Evolutionary conservation across 306 rosid species (phyloP), one percentile per base, ranked within the genome.

Genomic region (Dicorynia guianensis): DNA sequence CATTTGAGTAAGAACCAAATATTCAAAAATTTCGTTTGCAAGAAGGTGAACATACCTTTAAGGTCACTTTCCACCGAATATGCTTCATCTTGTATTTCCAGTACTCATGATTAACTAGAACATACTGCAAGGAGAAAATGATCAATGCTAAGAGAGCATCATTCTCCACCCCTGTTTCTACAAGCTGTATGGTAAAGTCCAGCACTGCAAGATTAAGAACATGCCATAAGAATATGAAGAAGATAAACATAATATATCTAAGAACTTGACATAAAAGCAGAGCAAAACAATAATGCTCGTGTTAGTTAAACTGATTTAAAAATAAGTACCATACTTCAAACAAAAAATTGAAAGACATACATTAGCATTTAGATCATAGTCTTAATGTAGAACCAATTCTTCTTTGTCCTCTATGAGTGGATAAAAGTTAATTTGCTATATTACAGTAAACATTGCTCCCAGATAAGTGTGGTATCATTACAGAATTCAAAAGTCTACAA

Each of bases 81-180:
- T 92, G 90, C 85, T 89, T 92, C 58, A 77, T 81, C 74, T 80
- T 95, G 90, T 88, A 95, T 80, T 89, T 92, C 97, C 98, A 92
- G 74, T 82, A 86, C 78, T 87, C 93, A 33, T 95, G 97, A 84
- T 90, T 95, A 70, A 90, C 92, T 20, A 92, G 84, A 74, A 92
- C 85, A 89, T 89, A 90, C 81, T 95, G 98, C 71, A 92, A 75
- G 30, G 89, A 92, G 88, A 95, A 91, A 77, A 87, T 88, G 74
- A 90, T 40, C 80, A 95, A 87, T 33, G 89, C 92, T 55, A 90
- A 71, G 65, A 89, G 89, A 77, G 83, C 89, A 84, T 92, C 98
- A 75, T 89, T 86, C 85, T 92, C 93, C 50, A 87, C 80, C 71
- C 98, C 95, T 67, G 96, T 80, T 83, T 89, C 97, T 81, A 92